Base-by-base conservation (phyloP, 176 grass and related monocot species). In the Eragrostis curvula region DNA sequence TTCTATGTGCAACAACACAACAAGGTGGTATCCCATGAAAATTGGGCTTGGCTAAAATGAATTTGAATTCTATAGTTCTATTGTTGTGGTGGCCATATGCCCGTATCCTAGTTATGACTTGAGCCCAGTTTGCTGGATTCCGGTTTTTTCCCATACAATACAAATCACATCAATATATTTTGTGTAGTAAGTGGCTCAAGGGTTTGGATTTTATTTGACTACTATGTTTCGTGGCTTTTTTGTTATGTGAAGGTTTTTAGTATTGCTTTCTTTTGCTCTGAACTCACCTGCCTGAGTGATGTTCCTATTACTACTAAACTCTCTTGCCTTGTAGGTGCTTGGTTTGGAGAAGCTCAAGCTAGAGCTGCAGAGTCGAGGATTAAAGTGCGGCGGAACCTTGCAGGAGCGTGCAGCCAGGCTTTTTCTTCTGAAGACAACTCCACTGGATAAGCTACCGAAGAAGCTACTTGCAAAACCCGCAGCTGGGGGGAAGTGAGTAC, bases 381-480 rank as follows among this genome's bases (percentile, higher is more conserved):
- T 99, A 53, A 99, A 99, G 86, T 96, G 97, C 0, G 93, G 97
- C 18, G 97, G 93, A 73, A 99, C 97, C 24, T 82, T 99, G 71
- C 76, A 92, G 73, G 93, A 99, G 85, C 93, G 97, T n/a, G 91
- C 97, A 8, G 75, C 77, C 1, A 86, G 97, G 73, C 93, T 99
- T 77, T 96, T 94, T 83, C 93, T 99, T 68, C 91, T 99, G 51
- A 99, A 99, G 79, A 96, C 89, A 63, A 99, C 89, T 21, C 89
- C 93, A 11, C 3, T 96, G 58, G 97, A 96, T 15, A 92, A 96
- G 73, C 73, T 99, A 78, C 97, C 97, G 0, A 99, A 99, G 93
- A 99, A 99, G 74, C 70, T 99, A 42, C 89, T 96, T 0, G 87
- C 91, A 12, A 96, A 85, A 73, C 42, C 83, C n/a, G 61, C 7